Base-by-base conservation (phyloP, 768 basidiomycete genomes). In the Pulveroboletus sp. region DNA sequence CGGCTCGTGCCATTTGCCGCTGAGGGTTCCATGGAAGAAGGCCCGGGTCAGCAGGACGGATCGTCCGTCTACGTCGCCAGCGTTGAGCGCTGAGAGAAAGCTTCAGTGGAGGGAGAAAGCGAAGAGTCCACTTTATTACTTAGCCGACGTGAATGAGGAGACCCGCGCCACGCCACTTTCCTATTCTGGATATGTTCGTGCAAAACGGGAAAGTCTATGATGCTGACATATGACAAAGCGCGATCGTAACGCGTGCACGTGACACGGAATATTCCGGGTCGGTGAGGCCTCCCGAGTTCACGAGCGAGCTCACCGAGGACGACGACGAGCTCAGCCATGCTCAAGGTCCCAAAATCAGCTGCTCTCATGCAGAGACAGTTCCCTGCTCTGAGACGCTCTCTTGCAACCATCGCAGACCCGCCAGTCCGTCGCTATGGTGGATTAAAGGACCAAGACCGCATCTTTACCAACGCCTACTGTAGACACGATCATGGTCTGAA, bases 381-480 rank as follows among this genome's bases (percentile, higher is more conserved):
- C 8, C 51, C 56, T 4, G n/a, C 49, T 3, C 52, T 61, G 35
- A 43, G 24, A 8, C 66, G 66, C 40, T 43, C 55, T 17, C 54
- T 93, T 56, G 91, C 90, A 39, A 91, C 90, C 8, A 82, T 84
- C 31, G 78, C 82, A 33, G 84, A 90, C 63, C 75, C 89, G n/a
- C 94, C 93, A 28, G 89, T 94, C 17, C 78, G 93, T 57, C 82
- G 81, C 53, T 95, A 97, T 63, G 95, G 95, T 24, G 94, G 94
- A 0, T 75, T 98, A 55, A 93, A 88, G 69, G 95, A 98, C 73
- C 90, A 93, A 63, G 90, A 92, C 69, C 82, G 90, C 41, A 93
- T 93, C 55, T 97, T 98, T 63, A 93, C 90, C 36, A 98, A 96
- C 67, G 82, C 82, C 1, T 95, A 86, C 64, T 86, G 80, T 62